Conservation (phyloP, 2,329 filamentous ascomycete genomes). For the Diaporthe ampelina region DNA sequence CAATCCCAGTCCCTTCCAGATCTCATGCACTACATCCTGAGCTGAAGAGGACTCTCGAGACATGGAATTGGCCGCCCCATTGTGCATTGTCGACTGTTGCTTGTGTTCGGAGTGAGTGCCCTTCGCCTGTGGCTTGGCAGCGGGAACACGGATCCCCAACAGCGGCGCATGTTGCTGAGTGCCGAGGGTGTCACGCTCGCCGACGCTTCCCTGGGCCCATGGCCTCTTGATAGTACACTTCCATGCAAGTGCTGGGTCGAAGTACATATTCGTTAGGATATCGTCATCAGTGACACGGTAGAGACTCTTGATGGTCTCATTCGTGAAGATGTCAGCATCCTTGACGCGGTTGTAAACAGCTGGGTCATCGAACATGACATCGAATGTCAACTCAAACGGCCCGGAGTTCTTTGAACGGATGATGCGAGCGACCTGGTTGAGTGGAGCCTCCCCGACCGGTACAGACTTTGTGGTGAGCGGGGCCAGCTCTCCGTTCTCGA, state of each 20-base stretch:
- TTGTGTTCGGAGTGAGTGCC: too few species aligned
- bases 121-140: neutral
- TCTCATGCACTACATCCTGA: neutral
- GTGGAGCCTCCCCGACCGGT: neutral
- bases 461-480: neutral
- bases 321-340: neutral
- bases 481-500: neutral
- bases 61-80: too few species aligned
- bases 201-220: slow-evolving; percentile 15
- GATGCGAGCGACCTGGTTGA: slow-evolving; percentile 55
- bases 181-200: slow-evolving; percentile 7
- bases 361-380: slow-evolving; percentile 60
- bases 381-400: slow-evolving; percentile 66
- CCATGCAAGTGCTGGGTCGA: neutral
- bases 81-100: too few species aligned
- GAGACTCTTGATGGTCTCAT: slow-evolving; percentile 2
- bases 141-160: neutral
- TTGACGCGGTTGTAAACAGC: slow-evolving; percentile 54
- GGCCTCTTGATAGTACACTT: neutral
- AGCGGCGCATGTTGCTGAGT: slow-evolving; percentile 9
- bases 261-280: neutral
- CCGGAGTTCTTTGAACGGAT: slow-evolving; percentile 66
- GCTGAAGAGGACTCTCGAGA: neutral
- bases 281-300: neutral
- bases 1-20: neutral